Conservation (phyloP, 352 stramenopile genomes). For the Globisporangium iwayamae region DNA sequence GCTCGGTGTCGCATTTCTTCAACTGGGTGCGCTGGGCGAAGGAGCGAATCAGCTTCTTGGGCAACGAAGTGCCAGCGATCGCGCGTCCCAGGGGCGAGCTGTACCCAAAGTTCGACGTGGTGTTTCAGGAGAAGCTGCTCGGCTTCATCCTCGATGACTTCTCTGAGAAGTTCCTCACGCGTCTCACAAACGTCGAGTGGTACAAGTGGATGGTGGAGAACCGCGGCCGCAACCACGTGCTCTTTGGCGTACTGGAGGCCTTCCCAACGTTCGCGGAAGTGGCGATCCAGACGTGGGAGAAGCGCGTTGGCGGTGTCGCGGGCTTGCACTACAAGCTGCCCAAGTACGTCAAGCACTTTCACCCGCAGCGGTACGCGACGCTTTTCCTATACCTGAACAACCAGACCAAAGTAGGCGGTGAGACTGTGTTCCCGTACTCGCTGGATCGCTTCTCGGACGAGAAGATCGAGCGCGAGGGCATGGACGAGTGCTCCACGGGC, state of each 20-base stretch:
- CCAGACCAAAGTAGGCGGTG: constrained; percentile 91
- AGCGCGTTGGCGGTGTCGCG: constrained; percentile 25
- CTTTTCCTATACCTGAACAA: constrained; percentile 97
- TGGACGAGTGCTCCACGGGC: constrained; percentile 77
- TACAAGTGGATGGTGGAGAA: constrained; percentile 73
- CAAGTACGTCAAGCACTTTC: constrained; percentile 66
- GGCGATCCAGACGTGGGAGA: constrained; percentile 69
- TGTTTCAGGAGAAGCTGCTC: constrained; percentile 59
- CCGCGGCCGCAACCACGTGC: constrained; percentile 52
- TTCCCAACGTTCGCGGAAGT: constrained; percentile 61
- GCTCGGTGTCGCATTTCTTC: constrained; percentile 69
- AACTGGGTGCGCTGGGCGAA: constrained; percentile 81
- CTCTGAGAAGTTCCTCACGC: constrained; percentile 42
- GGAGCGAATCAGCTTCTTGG: constrained; percentile 65
- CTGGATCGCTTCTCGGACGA: constrained; percentile 69
- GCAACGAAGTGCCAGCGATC: constrained; percentile 37
- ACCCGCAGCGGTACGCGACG: constrained; percentile 94
- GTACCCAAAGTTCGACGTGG: constrained; percentile 66
- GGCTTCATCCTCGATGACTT: constrained; percentile 69
- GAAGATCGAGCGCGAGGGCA: constrained; percentile 64
- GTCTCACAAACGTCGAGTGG: constrained; percentile 65
- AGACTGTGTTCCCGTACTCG: constrained; percentile 97
- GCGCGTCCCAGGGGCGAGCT: constrained; percentile 42
- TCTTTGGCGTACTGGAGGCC: constrained; percentile 58
- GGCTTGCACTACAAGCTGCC: constrained; percentile 59